Conservation (phyloP, 768 basidiomycete genomes). For the Phylloporus scabripes region DNA sequence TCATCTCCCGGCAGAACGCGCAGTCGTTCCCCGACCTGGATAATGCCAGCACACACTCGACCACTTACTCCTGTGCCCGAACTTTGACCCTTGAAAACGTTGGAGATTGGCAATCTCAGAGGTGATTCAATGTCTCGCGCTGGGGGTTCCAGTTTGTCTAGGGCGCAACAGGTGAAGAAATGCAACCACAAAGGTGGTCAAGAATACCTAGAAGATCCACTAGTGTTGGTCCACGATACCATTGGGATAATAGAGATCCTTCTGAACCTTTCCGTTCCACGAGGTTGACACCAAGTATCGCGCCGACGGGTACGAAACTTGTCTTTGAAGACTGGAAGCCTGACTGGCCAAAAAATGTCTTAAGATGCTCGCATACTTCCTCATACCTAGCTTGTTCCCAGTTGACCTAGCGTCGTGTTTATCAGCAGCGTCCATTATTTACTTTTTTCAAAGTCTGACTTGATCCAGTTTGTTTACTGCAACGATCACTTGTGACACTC, state of each 20-base stretch:
- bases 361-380: conserved; percentile 69
- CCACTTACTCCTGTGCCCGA: conserved; percentile 78
- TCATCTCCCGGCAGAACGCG: conserved; percentile 92
- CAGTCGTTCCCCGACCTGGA: conserved; percentile 88
- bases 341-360: conserved; percentile 79
- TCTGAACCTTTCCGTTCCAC: conserved; percentile 45
- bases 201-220: conserved; percentile 72
- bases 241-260: conserved; percentile 45
- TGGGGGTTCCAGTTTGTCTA: conserved; percentile 81
- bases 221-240: conserved; percentile 86
- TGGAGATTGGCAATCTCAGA: conserved; percentile 84
- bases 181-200: neutral
- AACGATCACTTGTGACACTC: conserved; percentile 85
- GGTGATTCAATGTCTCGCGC: conserved; percentile 68
- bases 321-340: conserved; percentile 80
- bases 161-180: conserved; percentile 1
- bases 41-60: conserved; percentile 76
- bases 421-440: neutral
- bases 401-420: conserved; percentile 53
- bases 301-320: conserved; percentile 82
- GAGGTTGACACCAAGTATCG: conserved; percentile 86
- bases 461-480: conserved; percentile 95
- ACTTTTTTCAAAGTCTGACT: conserved; percentile 38
- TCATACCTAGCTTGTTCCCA: conserved; percentile 84
- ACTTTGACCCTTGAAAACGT: conserved; percentile 88